Evolutionary conservation across 495 filamentous ascomycete genomes (phyloP).

Genomic region (Neurospora tetraspora): DNA sequence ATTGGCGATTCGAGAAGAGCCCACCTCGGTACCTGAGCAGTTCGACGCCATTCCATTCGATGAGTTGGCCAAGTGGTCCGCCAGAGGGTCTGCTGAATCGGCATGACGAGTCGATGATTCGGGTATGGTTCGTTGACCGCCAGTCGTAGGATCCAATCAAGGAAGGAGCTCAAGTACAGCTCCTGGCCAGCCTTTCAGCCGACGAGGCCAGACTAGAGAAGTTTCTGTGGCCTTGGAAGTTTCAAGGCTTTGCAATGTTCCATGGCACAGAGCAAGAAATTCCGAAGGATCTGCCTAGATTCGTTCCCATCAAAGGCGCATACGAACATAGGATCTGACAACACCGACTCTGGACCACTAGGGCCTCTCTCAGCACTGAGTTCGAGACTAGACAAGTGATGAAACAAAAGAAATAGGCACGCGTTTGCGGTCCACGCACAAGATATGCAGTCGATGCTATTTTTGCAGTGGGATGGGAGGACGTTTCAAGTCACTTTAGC

Average conservation of each 20-base stretch:
- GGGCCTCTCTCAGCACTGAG: slow-evolving; percentile 1
- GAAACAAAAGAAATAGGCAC: slow-evolving; percentile 1
- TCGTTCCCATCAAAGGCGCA: neutral
- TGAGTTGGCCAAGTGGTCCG: slow-evolving; percentile 2
- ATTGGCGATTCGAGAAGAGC: neutral
- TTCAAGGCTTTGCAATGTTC: neutral
- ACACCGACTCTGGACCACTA: slow-evolving; percentile 4
- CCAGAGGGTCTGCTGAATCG: slow-evolving; percentile 1
- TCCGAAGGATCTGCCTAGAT: neutral
- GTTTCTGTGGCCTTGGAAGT: neutral
- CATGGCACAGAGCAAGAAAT: neutral
- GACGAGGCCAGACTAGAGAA: neutral
- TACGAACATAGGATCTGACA: slow-evolving; percentile 6
- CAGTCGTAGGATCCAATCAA: slow-evolving; percentile 5
- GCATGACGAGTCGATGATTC: neutral
- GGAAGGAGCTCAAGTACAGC: neutral
- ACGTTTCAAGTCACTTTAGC: neutral
- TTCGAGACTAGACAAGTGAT: slow-evolving; percentile 4
- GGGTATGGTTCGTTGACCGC: slow-evolving; percentile 4
- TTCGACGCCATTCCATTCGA: slow-evolving; percentile 1
- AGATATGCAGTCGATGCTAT: neutral
- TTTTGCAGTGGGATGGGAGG: neutral
- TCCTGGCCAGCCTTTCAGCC: slow-evolving; percentile 1
- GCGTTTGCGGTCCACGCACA: neutral
- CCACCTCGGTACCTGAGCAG: neutral